A percentile compares a stretch with the other conserved stretches of the same genome.
Evolutionary conservation across 495 filamentous ascomycete genomes (phyloP).

Genomic region (Durotheca rogersii): DNA sequence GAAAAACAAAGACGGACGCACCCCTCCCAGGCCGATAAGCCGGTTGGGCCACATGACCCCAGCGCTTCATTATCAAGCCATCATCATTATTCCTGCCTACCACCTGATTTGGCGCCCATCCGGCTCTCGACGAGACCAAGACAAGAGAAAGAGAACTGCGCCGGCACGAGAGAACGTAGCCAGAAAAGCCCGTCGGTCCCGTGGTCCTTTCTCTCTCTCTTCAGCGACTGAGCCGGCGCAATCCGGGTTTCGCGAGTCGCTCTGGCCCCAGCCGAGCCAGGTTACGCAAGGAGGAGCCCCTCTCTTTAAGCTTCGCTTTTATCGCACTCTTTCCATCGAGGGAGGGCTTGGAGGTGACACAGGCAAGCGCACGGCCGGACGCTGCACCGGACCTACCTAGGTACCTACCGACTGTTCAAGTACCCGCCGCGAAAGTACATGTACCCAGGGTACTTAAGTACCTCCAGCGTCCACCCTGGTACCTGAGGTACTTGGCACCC

Average conservation of each 20-base stretch:
- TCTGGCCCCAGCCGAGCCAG: slow-evolving; percentile 2
- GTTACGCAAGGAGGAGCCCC: too few relatives aligned
- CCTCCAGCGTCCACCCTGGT: too few relatives aligned
- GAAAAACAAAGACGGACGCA: slow-evolving; percentile 20
- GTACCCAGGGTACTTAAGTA: too few relatives aligned
- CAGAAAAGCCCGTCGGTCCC: background rate
- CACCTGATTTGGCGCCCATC: slow-evolving; percentile 31
- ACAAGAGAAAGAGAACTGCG: slow-evolving; percentile 7
- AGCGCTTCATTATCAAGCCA: slow-evolving; percentile 33
- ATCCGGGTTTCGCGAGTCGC: slow-evolving; percentile 26
- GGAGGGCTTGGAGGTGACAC: too few relatives aligned
- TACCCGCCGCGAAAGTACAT: too few relatives aligned
- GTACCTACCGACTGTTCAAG: slow-evolving; percentile 23
- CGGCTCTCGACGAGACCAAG: slow-evolving; percentile 17
- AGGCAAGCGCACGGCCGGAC: too few relatives aligned
- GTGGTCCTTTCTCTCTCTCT: slow-evolving; percentile 15
- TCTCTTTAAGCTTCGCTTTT: slow-evolving; percentile 17
- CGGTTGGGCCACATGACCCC: slow-evolving; percentile 25
- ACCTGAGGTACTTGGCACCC: too few relatives aligned
- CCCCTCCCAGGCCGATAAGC: slow-evolving; percentile 9
- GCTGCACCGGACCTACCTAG: slow-evolving; percentile 9
- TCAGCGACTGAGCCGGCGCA: slow-evolving; percentile 22
- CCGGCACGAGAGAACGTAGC: slow-evolving; percentile 7
- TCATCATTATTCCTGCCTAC: slow-evolving; percentile 19
- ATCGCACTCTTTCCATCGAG: slow-evolving; percentile 12